A percentile compares a stretch with the other conserved stretches of the same genome.
Conservation (phyloP, 331 rosid species). For the Cydonia oblonga region DNA sequence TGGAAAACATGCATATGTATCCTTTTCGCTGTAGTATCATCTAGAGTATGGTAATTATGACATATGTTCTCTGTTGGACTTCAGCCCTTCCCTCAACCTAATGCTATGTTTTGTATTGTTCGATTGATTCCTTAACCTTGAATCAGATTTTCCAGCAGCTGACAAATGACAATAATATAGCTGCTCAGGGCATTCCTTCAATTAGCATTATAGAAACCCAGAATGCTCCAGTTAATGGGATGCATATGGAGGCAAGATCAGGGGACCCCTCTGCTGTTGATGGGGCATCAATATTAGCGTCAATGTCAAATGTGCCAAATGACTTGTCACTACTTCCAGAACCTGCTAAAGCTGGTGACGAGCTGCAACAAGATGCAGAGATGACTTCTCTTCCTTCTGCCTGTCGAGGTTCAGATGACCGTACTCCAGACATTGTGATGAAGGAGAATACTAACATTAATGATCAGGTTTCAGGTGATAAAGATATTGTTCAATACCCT, state of each 20-base stretch:
- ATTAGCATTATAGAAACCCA: conserved; percentile 77
- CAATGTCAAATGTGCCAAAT: conserved; percentile 60
- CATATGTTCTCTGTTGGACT: background rate
- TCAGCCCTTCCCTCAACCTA: background rate
- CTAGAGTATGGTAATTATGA: background rate
- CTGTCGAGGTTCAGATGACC: conserved; percentile 33
- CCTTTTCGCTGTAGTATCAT: conserved; percentile 34
- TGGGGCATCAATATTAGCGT: conserved; percentile 83
- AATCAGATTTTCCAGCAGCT: conserved; percentile 77
- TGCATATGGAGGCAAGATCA: conserved; percentile 71
- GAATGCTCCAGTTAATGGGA: conserved; percentile 56
- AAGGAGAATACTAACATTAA: conserved; percentile 39
- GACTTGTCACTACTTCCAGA: conserved; percentile 55
- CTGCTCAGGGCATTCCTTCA: conserved; percentile 51
- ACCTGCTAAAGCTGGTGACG: conserved; percentile 43
- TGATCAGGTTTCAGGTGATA: conserved; percentile 43
- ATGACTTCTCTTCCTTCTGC: conserved; percentile 42
- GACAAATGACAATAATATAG: conserved; percentile 38
- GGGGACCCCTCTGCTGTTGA: conserved; percentile 86
- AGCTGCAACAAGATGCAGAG: conserved; percentile 44
- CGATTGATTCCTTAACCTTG: conserved; percentile 31
- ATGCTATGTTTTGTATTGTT: background rate
- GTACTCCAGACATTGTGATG: conserved; percentile 38
- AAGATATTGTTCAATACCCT: conserved; percentile 41
- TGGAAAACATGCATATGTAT: conserved; percentile 84